phyloP scores from a whole-genome alignment of 2,329 filamentous ascomycete species.

The Simplicillium sp. region DNA sequence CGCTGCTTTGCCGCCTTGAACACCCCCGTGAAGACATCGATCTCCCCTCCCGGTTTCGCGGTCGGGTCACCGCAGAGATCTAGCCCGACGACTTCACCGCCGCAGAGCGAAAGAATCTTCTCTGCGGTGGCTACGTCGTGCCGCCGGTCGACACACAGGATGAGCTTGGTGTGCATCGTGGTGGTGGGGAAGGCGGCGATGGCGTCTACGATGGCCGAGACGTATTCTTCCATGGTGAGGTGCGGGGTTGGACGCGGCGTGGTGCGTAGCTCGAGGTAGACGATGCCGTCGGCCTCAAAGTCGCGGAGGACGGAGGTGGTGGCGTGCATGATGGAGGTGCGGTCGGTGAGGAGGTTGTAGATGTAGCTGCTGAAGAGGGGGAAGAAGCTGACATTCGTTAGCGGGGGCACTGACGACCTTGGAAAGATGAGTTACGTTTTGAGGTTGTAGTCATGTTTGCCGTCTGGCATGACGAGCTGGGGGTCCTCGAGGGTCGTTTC shows the following conservation, averaged over 20 bases:
- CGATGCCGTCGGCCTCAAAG: constrained; percentile 62
- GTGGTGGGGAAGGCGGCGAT: constrained; percentile 38
- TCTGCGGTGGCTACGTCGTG: constrained; percentile 49
- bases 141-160: constrained; percentile 67
- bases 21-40: constrained; percentile 48
- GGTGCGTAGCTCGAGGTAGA: constrained; percentile 72
- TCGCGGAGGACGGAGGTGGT: constrained; percentile 55
- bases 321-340: constrained; percentile 47
- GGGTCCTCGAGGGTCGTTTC: constrained; percentile 56
- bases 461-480: constrained; percentile 55
- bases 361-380: constrained; percentile 72
- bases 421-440: constrained; percentile 44
- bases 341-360: constrained; percentile 62
- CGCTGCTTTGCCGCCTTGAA: constrained; percentile 46
- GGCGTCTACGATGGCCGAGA: constrained; percentile 55
- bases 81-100: constrained; percentile 56
- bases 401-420: not conserved
- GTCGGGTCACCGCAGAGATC: constrained; percentile 72
- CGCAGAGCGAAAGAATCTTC: constrained; percentile 47
- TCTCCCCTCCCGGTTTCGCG: constrained; percentile 39
- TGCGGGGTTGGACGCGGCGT: constrained; percentile 58
- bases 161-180: constrained; percentile 51
- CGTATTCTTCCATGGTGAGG: constrained; percentile 54
- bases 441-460: constrained; percentile 63
- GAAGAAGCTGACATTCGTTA: constrained; percentile 52